Evolutionary conservation across 1,284 basidiomycete genomes (phyloP).

Genomic region (Cystobasidiaceae sp.): DNA sequence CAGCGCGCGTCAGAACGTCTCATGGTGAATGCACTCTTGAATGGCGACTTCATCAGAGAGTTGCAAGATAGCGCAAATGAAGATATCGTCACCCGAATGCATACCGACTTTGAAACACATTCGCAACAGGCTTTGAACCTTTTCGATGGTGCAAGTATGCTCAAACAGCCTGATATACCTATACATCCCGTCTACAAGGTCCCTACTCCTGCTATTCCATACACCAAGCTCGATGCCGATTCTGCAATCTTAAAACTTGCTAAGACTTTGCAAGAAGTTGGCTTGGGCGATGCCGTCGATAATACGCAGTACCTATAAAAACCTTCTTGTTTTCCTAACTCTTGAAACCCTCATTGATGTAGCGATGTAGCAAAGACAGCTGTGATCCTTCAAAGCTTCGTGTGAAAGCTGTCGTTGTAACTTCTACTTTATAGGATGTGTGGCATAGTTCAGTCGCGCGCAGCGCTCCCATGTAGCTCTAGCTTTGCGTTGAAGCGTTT

Average conservation of each 20-base stretch:
- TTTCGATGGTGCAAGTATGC: constrained; percentile 8
- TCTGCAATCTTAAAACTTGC: constrained; percentile 26
- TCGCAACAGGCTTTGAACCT: background rate
- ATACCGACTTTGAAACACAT: background rate
- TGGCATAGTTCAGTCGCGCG: too few relatives aligned
- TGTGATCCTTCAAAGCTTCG: too few relatives aligned
- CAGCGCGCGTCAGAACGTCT: constrained; percentile 26
- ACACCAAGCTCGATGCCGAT: constrained; percentile 16
- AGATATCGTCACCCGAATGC: too few relatives aligned
- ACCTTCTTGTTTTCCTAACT: background rate
- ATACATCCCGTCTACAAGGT: constrained; percentile 12
- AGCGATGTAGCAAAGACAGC: too few relatives aligned
- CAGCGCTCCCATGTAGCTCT: too few relatives aligned
- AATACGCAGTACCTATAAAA: constrained; percentile 12
- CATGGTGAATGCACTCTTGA: constrained; percentile 24
- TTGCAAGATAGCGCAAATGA: constrained; percentile 17
- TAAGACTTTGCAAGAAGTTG: constrained; percentile 18
- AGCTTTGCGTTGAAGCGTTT: too few relatives aligned
- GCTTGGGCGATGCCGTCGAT: constrained; percentile 18
- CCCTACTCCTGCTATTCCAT: too few relatives aligned
- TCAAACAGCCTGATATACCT: background rate
- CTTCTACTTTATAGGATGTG: too few relatives aligned
- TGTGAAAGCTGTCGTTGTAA: too few relatives aligned
- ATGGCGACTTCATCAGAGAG: constrained; percentile 11
- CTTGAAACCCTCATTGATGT: background rate